Percentiles rank a stretch among this genome's conserved stretches.
phyloP scores from a whole-genome alignment of 2,329 filamentous ascomycete genomes.

The Fusarium sublunatum region DNA sequence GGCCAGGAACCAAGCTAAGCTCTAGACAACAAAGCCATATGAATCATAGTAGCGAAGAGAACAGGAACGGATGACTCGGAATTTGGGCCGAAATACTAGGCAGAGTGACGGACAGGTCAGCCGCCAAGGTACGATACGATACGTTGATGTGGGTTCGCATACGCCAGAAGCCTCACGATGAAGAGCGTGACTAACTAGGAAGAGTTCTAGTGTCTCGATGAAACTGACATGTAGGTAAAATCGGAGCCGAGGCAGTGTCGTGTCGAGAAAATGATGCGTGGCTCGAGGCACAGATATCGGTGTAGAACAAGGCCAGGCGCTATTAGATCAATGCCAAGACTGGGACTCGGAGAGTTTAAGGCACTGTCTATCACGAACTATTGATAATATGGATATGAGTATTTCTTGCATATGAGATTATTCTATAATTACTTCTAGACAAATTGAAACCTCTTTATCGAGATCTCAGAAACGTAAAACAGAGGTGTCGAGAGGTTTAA shows the following conservation, averaged over 20 bases:
- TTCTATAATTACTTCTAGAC: no score
- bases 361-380: no score
- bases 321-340: neutral
- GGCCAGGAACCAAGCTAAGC: neutral
- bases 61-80: constrained; percentile 16
- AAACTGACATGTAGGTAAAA: constrained; percentile 8
- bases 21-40: neutral
- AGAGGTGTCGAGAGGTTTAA: no score
- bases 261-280: no score
- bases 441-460: no score
- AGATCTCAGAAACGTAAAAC: no score
- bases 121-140: neutral
- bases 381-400: no score
- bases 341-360: neutral
- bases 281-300: neutral
- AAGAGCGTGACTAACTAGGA: constrained; percentile 2
- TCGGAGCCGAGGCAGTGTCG: constrained; percentile 12
- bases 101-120: constrained; percentile 18
- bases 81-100: constrained; percentile 12
- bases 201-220: neutral
- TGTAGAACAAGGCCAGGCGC: neutral
- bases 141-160: neutral
- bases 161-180: constrained; percentile 3
- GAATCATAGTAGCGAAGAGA: neutral
- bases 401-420: no score